Percentiles rank a stretch among this genome's conserved stretches.
Evolutionary conservation across 352 stramenopile genomes (phyloP).

Genomic region (Globisporangium cystogenes): DNA sequence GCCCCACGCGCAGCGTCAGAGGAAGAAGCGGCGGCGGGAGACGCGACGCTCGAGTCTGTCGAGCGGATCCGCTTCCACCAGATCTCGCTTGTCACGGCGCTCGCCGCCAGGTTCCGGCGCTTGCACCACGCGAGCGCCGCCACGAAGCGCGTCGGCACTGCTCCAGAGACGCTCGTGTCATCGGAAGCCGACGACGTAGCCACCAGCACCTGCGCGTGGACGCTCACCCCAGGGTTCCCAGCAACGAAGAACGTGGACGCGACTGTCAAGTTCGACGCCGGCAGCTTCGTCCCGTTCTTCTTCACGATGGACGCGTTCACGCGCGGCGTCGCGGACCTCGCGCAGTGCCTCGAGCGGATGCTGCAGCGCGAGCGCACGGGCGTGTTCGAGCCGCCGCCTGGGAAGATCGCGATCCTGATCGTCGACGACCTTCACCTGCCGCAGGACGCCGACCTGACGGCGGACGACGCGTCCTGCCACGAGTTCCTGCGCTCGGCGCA

Average conservation of each 20-base stretch:
- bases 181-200: not conserved
- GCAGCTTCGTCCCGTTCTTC: slow-evolving; percentile 42
- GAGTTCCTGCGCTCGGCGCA: slow-evolving; percentile 29
- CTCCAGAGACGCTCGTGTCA: not conserved
- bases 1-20: no score
- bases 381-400: slow-evolving; percentile 45
- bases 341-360: slow-evolving; percentile 41
- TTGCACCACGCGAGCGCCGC: not conserved
- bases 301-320: slow-evolving; percentile 27
- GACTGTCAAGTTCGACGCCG: slow-evolving; percentile 25
- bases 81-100: slow-evolving; percentile 29
- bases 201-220: not conserved
- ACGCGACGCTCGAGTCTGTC: slow-evolving; percentile 20
- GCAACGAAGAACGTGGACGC: slow-evolving; percentile 5
- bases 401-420: slow-evolving; percentile 43
- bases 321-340: slow-evolving; percentile 16
- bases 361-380: slow-evolving; percentile 45
- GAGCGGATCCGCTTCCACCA: slow-evolving; percentile 43
- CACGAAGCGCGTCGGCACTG: not conserved
- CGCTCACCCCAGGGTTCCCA: slow-evolving; percentile 11
- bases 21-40: no score
- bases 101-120: slow-evolving; percentile 23
- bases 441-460: not conserved
- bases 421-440: slow-evolving; percentile 53
- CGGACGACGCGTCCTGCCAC: slow-evolving; percentile 12